A percentile compares a stretch with the other conserved stretches of the same genome.
These are phyloP conservation scores for Aspergillus hortae DNA, from an alignment of 2,329 filamentous ascomycete genomes.

Conservation along the genomic window DNA sequence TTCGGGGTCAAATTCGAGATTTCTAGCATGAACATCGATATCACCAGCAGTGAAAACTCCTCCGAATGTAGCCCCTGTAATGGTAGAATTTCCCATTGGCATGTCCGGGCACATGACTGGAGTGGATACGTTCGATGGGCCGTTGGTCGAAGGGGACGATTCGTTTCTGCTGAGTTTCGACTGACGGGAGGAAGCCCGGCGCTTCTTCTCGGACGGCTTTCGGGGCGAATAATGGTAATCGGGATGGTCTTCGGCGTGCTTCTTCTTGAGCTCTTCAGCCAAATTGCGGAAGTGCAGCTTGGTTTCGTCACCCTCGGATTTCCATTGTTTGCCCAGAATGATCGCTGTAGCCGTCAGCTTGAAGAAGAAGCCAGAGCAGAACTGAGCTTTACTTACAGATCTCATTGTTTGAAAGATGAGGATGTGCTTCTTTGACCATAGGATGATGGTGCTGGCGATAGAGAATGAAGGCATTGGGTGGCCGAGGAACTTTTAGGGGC, in stretches of 20 bases:
- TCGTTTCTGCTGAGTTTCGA: too few relatives aligned
- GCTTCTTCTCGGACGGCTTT: slow-evolving; percentile 43
- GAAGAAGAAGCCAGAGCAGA: too few relatives aligned
- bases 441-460: too few relatives aligned
- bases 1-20: slow-evolving; percentile 12
- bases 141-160: slow-evolving; percentile 5
- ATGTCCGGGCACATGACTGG: slow-evolving; percentile 6
- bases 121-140: slow-evolving; percentile 6
- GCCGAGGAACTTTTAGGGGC: too few relatives aligned
- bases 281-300: slow-evolving; percentile 36
- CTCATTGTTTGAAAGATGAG: too few relatives aligned
- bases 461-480: too few relatives aligned
- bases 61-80: background rate
- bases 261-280: slow-evolving; percentile 37
- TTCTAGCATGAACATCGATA: slow-evolving; percentile 1
- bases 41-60: background rate
- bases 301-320: slow-evolving; percentile 31
- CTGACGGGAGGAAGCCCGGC: too few relatives aligned
- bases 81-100: background rate
- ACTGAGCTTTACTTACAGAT: too few relatives aligned
- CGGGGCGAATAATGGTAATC: slow-evolving; percentile 47
- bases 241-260: slow-evolving; percentile 40
- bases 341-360: slow-evolving; percentile 30
- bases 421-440: too few relatives aligned
- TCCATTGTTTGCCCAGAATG: slow-evolving; percentile 43